phyloP scores from a whole-genome alignment of 768 basidiomycete species.

The Peribolospora kevripleyi region DNA sequence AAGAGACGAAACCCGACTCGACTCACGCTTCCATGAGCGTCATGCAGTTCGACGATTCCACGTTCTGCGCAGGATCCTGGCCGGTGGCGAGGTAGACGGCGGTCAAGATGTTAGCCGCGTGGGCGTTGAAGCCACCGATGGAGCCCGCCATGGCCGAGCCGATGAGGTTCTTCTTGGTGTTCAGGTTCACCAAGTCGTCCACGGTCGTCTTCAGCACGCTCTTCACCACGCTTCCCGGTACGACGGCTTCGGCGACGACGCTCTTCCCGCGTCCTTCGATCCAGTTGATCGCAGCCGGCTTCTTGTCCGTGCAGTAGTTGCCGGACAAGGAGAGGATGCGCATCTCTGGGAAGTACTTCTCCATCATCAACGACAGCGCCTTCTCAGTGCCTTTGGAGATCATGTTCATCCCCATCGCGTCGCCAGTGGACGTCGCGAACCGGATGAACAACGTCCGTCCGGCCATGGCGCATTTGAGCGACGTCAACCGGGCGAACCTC shows the following conservation, averaged over 20 bases:
- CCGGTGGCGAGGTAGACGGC: conserved; percentile 89
- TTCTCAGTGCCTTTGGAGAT: conserved; percentile 95
- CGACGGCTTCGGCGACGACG: conserved; percentile 80
- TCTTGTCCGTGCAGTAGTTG: conserved; percentile 99
- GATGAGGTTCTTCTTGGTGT: conserved; percentile 87
- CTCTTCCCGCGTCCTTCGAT: conserved; percentile 97
- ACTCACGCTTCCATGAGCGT: conserved; percentile 96
- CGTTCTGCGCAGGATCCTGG: conserved; percentile 97
- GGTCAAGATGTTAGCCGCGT: conserved; percentile 90
- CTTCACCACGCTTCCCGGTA: conserved; percentile 71
- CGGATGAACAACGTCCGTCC: conserved; percentile 81
- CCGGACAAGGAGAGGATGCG: conserved; percentile 69
- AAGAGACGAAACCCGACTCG: background rate
- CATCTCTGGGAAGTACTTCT: conserved; percentile 69
- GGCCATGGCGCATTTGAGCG: conserved; percentile 68
- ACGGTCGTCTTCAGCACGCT: conserved; percentile 88
- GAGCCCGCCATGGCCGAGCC: conserved; percentile 96
- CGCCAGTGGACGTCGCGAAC: conserved; percentile 82
- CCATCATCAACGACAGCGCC: conserved; percentile 52
- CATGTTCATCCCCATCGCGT: conserved; percentile 99
- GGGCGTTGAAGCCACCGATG: conserved; percentile 96
- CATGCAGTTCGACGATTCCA: conserved; percentile 95
- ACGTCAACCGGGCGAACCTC: conserved; percentile 65
- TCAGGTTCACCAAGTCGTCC: conserved; percentile 62
- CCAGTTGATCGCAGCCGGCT: conserved; percentile 98